Evolutionary conservation across 1,139 yeast species (phyloP).

Genomic region (Taphrina populina): DNA sequence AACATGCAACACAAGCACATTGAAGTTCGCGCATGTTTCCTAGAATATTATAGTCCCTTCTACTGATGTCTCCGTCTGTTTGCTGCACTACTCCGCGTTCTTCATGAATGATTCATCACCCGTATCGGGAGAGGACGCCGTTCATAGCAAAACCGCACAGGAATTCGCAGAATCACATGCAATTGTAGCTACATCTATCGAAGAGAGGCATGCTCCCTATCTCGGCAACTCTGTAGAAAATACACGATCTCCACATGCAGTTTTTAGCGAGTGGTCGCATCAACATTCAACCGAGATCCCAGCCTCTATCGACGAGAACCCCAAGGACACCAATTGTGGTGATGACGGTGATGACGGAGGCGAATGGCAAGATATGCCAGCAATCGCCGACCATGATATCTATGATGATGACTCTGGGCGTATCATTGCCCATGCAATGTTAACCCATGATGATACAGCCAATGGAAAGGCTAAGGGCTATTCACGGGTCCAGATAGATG

Average conservation of each 20-base stretch:
- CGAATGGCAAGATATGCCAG: slow-evolving; percentile 62
- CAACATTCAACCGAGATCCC: slow-evolving; percentile 7
- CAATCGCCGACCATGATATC: slow-evolving; percentile 58
- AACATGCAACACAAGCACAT: too few species aligned
- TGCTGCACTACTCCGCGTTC: too few species aligned
- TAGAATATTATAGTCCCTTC: too few species aligned
- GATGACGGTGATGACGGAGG: slow-evolving; percentile 41
- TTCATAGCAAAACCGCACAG: too few species aligned
- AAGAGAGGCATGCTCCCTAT: neutral
- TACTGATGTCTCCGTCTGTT: too few species aligned
- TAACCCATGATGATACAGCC: slow-evolving; percentile 41
- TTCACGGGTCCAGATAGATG: slow-evolving; percentile 87
- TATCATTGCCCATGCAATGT: slow-evolving; percentile 45
- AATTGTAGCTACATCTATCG: too few species aligned
- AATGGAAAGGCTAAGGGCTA: slow-evolving; percentile 61
- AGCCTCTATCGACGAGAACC: neutral
- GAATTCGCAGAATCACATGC: too few species aligned
- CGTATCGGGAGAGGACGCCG: too few species aligned
- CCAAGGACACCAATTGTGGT: neutral
- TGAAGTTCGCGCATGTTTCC: too few species aligned
- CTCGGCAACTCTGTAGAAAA: neutral
- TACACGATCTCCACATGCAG: slow-evolving; percentile 1
- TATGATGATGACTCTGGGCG: slow-evolving; percentile 58
- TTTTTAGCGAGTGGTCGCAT: slow-evolving; percentile 32
- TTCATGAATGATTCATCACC: too few species aligned